Base-by-base conservation (phyloP, 108 stramenopile genomes). In the Mediolabrus comicus region DNA sequence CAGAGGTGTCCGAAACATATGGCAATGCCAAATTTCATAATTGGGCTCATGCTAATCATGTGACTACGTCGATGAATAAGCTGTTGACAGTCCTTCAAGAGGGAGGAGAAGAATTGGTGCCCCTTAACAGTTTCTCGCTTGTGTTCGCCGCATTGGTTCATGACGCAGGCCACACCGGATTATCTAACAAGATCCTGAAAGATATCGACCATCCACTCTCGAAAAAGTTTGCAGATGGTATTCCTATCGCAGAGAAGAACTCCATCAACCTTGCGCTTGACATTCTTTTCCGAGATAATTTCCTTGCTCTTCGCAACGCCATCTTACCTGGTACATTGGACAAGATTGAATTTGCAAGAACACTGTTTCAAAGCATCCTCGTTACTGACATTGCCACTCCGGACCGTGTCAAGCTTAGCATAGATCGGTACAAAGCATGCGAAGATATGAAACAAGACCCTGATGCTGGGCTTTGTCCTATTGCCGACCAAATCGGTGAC, bases 81-180 rank as follows among this genome's bases (percentile, higher is more conserved):
- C 35, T 83, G 14, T 36, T 84, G 11, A 24, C 63, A 16, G 38
- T 59, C 4, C 27, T 81, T 24, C 49, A 64, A 19, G 58, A 51
- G 26, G 39, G 65, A 13, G 69, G 27, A 68, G 59, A 36, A 29
- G 19, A 34, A 24, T 9, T 1, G 8, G 36, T 72, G 43, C 70
- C 79, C 14, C 51, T 76, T 13, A 80, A 71, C 11, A 55, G 62
- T 49, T 78, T 84, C 51, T 57, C 76, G 6, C 53, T 77, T 22
- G 66, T 81, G 5, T 81, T 84, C 38, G 49, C 80, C 11, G 75
- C 75, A 24, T 60, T 84, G 24, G 75, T 84, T 35, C 83, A 84
- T 30, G 83, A 84, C 51, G 76, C 65, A 3, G 83, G 74, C 0
- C 83, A 84, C 54, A 81, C 80, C 17, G 71, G 72, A 11, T 63